Base-by-base conservation (phyloP, 305 asterid genomes). In the Andrographis paniculata region DNA sequence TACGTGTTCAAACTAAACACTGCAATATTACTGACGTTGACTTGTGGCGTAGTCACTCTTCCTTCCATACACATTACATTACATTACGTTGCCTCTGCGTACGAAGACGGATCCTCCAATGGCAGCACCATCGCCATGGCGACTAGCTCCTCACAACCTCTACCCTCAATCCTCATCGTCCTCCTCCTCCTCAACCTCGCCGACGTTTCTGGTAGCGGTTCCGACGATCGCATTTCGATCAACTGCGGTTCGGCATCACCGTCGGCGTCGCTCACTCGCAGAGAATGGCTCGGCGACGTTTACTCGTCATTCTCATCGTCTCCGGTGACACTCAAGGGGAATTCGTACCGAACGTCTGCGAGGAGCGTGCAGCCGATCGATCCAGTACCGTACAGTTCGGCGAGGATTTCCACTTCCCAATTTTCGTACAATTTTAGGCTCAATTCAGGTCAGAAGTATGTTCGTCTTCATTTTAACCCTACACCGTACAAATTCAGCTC, bases 391-490 rank as follows among this genome's bases (percentile, higher is more conserved):
- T 75, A 70, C 60, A 47, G 5, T 18, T 66, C 78, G 0, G 75
- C 85, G 0, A 56, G 85, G 24, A 14, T 66, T 22, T 79, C 84
- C n/a, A 48, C 59, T 20, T 45, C 72, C 40, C 62, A 23, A 14
- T 76, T 76, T 47, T 56, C 63, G 60, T 79, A 73, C 58, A 12
- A 54, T 4, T 68, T 79, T 50, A 71, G 15, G 6, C 60, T 73
- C 51, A 27, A 28, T 27, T 57, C 82, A 56, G 79, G 82, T 70
- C 78, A 76, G 80, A 76, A 71, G 39, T 55, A 67, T 36, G 57
- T 73, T 48, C 77, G 77, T 45, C 68, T 76, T 14, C 84, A 76
- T 64, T 76, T 79, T 61, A 58, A 65, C 38, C 76, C 78, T 9
- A 36, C 48, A 20, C 19, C 51, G 0, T 69, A 67, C 48, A 14